A percentile compares a stretch with the other conserved stretches of the same genome.
Conservation (phyloP, 768 basidiomycete species). For the Nidularia pulvinata region DNA sequence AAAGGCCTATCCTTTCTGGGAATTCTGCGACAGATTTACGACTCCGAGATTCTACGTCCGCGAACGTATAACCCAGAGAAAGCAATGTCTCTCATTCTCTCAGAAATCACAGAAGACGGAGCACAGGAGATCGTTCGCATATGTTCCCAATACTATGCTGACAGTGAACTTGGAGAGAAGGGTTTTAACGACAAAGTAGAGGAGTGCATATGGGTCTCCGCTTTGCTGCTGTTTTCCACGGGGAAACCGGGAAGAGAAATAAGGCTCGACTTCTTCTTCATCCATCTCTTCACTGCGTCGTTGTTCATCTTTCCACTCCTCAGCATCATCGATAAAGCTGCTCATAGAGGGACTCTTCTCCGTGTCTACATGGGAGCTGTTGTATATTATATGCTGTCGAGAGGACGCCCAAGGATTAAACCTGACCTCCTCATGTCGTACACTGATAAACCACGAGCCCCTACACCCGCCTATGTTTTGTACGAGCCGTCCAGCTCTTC, state of each 20-base stretch:
- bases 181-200: conserved; percentile 37
- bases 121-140: conserved; percentile 43
- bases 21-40: conserved; percentile 49
- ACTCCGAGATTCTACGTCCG: conserved; percentile 45
- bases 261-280: conserved; percentile 57
- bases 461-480: conserved; percentile 8
- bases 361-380: conserved; percentile 35
- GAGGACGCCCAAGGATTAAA: conserved; percentile 56
- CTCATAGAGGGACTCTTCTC: conserved; percentile 42
- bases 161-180: conserved; percentile 24
- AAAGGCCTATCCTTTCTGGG: conserved; percentile 44
- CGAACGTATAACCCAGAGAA: conserved; percentile 44
- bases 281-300: conserved; percentile 55
- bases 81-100: no score
- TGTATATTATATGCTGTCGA: conserved; percentile 24
- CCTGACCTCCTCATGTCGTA: conserved; percentile 44
- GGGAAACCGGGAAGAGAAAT: conserved; percentile 44
- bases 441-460: conserved; percentile 37
- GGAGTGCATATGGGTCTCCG: conserved; percentile 47
- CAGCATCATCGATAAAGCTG: conserved; percentile 21
- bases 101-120: conserved; percentile 23
- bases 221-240: conserved; percentile 46
- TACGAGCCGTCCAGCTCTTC: conserved; percentile 9
- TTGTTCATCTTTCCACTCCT: conserved; percentile 47
- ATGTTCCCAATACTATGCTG: conserved; percentile 36